phyloP scores from a whole-genome alignment of 2,329 filamentous ascomycete genomes.

The Pseudocercospora pini-densiflorae region DNA sequence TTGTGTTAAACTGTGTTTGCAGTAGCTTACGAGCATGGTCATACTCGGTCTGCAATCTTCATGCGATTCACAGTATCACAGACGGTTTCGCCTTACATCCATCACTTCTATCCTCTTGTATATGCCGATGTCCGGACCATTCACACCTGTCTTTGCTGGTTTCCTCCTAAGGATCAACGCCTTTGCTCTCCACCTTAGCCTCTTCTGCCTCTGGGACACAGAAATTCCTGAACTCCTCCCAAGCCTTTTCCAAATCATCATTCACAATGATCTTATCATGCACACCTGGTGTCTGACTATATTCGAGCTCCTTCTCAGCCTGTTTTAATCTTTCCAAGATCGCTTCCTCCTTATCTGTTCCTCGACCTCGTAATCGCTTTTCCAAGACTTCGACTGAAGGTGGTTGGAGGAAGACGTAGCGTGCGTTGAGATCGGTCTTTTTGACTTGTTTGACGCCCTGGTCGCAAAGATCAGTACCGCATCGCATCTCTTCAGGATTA shows the following conservation, averaged over 20 bases:
- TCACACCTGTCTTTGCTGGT: neutral
- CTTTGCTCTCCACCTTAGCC: slow-evolving; percentile 3
- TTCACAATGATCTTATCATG: slow-evolving; percentile 70
- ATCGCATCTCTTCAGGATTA: neutral
- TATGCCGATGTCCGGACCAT: neutral
- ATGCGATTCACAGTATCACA: too few species aligned
- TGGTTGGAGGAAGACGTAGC: slow-evolving; percentile 84
- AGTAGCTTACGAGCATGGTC: too few species aligned
- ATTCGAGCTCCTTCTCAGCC: slow-evolving; percentile 76
- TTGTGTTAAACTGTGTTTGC: too few species aligned
- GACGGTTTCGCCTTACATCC: neutral
- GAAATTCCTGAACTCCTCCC: slow-evolving; percentile 51
- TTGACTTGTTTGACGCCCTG: slow-evolving; percentile 92
- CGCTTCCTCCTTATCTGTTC: slow-evolving; percentile 76
- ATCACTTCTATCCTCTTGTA: neutral
- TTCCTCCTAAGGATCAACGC: neutral
- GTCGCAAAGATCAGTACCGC: neutral
- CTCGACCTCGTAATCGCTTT: slow-evolving; percentile 71
- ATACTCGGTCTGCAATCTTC: too few species aligned
- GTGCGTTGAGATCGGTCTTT: slow-evolving; percentile 71
- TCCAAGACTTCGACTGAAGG: slow-evolving; percentile 77
- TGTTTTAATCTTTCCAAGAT: slow-evolving; percentile 72
- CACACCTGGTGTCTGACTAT: slow-evolving; percentile 67
- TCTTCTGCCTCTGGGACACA: slow-evolving; percentile 32
- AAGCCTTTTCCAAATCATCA: slow-evolving; percentile 65